A percentile compares a stretch with the other conserved stretches of the same genome.
Evolutionary conservation across 2,329 filamentous ascomycete genomes (phyloP).

Genomic region (Nemania sp.): DNA sequence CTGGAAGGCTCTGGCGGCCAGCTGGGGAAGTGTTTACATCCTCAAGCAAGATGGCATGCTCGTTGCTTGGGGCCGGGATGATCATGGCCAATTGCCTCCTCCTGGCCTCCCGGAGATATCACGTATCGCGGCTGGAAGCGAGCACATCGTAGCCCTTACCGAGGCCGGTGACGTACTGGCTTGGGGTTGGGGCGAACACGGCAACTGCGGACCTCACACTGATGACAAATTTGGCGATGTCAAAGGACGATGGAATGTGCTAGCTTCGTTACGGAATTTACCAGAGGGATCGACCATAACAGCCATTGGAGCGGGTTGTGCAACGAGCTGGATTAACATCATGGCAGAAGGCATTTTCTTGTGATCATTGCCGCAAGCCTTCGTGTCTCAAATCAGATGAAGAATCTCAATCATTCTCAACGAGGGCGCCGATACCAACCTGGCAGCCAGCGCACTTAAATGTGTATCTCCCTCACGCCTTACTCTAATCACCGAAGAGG

Average conservation of each 20-base stretch:
- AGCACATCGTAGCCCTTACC: conserved; percentile 80
- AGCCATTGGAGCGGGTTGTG: conserved; percentile 80
- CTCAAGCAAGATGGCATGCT: conserved; percentile 65
- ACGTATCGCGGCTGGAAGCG: conserved; percentile 81
- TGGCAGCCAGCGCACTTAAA: not conserved
- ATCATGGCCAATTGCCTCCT: conserved; percentile 81
- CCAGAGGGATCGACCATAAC: conserved; percentile 57
- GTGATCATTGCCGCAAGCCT: conserved; percentile 33
- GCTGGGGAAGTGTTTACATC: conserved; percentile 83
- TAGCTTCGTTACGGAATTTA: conserved; percentile 62
- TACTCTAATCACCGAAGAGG: conserved; percentile 44
- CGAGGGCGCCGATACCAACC: conserved; percentile 1
- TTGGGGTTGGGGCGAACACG: conserved; percentile 98
- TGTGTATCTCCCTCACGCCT: not conserved
- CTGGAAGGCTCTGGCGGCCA: conserved; percentile 74
- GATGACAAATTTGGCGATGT: conserved; percentile 62
- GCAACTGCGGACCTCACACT: conserved; percentile 81
- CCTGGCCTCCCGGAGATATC: conserved; percentile 60
- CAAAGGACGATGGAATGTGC: conserved; percentile 69
- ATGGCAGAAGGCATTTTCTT: conserved; percentile 39
- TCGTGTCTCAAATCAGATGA: not conserved
- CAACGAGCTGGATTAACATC: conserved; percentile 79
- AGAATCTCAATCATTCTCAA: not conserved
- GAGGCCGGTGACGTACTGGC: conserved; percentile 69
- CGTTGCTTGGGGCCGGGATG: conserved; percentile 79